Evolutionary conservation across 176 grass and related monocot species (phyloP).

Genomic region (Thalia dealbata): DNA sequence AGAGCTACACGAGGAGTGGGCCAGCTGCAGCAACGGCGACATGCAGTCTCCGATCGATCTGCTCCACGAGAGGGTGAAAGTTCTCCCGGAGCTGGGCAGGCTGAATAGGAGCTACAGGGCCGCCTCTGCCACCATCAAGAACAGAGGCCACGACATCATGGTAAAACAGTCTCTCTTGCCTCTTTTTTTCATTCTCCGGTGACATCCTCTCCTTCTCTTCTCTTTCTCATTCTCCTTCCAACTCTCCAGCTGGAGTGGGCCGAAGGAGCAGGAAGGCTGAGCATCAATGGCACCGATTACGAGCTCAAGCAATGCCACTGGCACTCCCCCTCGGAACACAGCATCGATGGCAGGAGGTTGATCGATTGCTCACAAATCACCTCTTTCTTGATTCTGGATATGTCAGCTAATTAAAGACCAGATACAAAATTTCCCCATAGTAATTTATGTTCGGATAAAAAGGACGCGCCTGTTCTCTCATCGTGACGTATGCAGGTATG

Average conservation of each 20-base stretch:
- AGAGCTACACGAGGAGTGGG: constrained; percentile 45
- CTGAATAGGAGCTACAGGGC: constrained; percentile 39
- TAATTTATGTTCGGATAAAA: too few species aligned
- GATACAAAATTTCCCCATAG: too few species aligned
- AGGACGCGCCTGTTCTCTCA: too few species aligned
- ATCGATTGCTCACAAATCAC: too few species aligned
- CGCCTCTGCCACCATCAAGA: constrained; percentile 35
- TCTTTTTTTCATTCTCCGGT: too few species aligned
- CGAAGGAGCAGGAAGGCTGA: constrained; percentile 34
- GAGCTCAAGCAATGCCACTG: constrained; percentile 47
- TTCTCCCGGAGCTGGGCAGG: constrained; percentile 27
- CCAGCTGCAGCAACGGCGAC: constrained; percentile 32
- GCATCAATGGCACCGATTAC: constrained; percentile 49
- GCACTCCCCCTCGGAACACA: constrained; percentile 77
- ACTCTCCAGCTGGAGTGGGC: constrained; percentile 36
- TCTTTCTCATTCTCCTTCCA: too few species aligned
- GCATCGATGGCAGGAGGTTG: constrained; percentile 31
- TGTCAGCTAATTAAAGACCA: too few species aligned
- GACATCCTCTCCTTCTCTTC: not conserved
- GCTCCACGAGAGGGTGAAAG: constrained; percentile 17
- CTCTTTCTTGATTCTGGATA: too few species aligned
- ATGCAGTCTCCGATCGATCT: constrained; percentile 83
- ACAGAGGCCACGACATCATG: constrained; percentile 72
- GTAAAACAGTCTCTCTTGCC: not conserved
- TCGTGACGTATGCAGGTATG: constrained; percentile 14